These are phyloP conservation scores for Malassezia japonica DNA, from an alignment of 1,284 basidiomycete genomes.

Conservation along the genomic window DNA sequence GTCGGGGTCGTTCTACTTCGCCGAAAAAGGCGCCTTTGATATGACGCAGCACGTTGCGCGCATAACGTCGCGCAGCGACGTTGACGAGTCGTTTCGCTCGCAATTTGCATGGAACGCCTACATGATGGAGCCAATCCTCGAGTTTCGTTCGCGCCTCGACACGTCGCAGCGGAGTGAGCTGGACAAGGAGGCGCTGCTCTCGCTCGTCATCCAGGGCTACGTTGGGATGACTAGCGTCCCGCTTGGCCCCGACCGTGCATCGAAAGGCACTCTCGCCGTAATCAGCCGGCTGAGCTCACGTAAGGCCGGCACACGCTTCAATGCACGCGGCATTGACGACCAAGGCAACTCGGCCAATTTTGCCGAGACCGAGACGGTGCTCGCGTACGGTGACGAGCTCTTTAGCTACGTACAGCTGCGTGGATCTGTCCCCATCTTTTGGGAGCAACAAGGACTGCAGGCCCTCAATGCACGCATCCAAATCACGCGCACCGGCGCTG, in stretches of 20 bases:
- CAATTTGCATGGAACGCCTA: constrained; percentile 67
- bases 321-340: constrained; percentile 93
- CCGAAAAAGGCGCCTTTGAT: constrained; percentile 72
- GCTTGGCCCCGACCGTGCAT: not conserved
- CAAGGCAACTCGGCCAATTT: constrained; percentile 96
- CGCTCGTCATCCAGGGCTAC: constrained; percentile 89
- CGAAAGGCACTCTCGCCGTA: constrained; percentile 61
- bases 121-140: constrained; percentile 66
- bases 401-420: constrained; percentile 86
- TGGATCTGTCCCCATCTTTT: constrained; percentile 74
- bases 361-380: constrained; percentile 88
- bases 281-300: constrained; percentile 79
- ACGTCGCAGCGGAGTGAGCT: constrained; percentile 60
- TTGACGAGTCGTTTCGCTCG: constrained; percentile 47
- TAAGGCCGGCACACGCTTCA: constrained; percentile 91
- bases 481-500: constrained; percentile 65
- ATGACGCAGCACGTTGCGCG: constrained; percentile 50
- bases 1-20: constrained; percentile 87
- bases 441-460: constrained; percentile 87
- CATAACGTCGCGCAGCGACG: constrained; percentile 50
- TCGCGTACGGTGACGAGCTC: constrained; percentile 71
- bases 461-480: constrained; percentile 38
- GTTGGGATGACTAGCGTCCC: constrained; percentile 51
- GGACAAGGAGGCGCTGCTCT: constrained; percentile 51
- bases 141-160: constrained; percentile 68